A percentile compares a stretch with the other conserved stretches of the same genome.
Conservation (phyloP, 2,329 filamentous ascomycete genomes). For the Pezicula neosporulosa region DNA sequence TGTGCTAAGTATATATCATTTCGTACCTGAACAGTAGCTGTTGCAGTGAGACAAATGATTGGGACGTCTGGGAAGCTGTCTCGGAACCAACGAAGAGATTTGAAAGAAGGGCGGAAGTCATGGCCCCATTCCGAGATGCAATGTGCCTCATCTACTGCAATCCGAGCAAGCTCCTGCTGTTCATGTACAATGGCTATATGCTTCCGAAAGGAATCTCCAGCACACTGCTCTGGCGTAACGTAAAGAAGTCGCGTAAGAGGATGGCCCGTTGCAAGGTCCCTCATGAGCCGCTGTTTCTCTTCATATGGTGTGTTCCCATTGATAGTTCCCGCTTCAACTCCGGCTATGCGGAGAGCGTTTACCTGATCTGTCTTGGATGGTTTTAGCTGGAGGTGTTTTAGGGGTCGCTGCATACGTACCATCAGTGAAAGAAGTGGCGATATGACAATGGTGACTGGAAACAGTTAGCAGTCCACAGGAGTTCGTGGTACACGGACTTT, state of each 20-base stretch:
- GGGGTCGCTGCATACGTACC: constrained; percentile 42
- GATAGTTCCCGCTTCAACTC: constrained; percentile 78
- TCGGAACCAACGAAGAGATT: constrained; percentile 82
- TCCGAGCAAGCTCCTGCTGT: constrained; percentile 79
- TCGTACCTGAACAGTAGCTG: constrained; percentile 77
- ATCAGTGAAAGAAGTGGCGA: constrained; percentile 88
- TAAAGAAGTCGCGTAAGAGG: constrained; percentile 82
- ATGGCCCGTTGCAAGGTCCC: constrained; percentile 84
- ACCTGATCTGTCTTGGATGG: constrained; percentile 79
- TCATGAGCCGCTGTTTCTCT: constrained; percentile 67
- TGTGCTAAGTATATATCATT: constrained; percentile 78
- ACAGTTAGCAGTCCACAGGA: constrained; percentile 12
- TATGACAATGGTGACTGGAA: constrained; percentile 78
- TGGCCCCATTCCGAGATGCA: constrained; percentile 99
- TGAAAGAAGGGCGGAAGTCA: constrained; percentile 92
- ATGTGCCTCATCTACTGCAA: constrained; percentile 92
- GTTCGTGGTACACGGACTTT: constrained; percentile 32
- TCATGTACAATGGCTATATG: constrained; percentile 69
- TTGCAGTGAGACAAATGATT: constrained; percentile 90
- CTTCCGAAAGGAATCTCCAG: constrained; percentile 71
- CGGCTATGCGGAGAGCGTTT: constrained; percentile 68
- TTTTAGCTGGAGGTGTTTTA: not conserved
- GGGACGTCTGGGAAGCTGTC: constrained; percentile 78
- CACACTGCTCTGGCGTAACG: constrained; percentile 88
- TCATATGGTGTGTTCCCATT: constrained; percentile 73